Evolutionary conservation across 345 rosid genomes (phyloP).

Genomic region (Moricandia moricandioides): DNA sequence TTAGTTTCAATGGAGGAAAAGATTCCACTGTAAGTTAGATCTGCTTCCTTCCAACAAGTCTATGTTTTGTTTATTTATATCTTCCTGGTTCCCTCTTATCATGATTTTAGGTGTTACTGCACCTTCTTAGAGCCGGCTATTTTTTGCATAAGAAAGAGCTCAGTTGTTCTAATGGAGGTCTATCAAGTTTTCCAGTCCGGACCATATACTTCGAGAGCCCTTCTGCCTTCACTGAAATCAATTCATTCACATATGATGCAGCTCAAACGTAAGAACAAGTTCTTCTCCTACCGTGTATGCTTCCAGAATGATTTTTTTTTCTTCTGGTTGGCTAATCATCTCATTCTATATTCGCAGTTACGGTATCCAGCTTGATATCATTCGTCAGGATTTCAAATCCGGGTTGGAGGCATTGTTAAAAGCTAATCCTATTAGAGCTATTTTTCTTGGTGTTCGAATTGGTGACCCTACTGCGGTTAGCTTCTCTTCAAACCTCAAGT

Average conservation of each 20-base stretch:
- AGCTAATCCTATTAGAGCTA: conserved; percentile 84
- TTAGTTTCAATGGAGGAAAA: conserved; percentile 99
- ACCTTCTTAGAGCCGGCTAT: conserved; percentile 95
- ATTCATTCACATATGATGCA: conserved; percentile 80
- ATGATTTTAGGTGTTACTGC: conserved; percentile 76
- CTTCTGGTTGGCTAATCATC: conserved; percentile 18
- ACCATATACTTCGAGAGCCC: conserved; percentile 90
- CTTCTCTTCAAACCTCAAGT: conserved; percentile 17
- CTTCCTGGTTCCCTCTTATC: conserved; percentile 8
- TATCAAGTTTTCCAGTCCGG: conserved; percentile 66
- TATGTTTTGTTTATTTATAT: background rate
- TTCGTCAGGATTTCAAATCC: conserved; percentile 85
- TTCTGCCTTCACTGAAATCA: conserved; percentile 86
- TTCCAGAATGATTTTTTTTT: background rate
- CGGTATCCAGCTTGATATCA: conserved; percentile 75
- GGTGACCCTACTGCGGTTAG: conserved; percentile 99
- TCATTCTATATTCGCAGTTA: conserved; percentile 51
- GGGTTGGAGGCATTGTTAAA: conserved; percentile 86
- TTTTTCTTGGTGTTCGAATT: conserved; percentile 95
- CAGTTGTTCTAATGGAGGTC: conserved; percentile 57
- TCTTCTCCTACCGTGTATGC: background rate
- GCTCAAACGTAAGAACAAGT: conserved; percentile 60
- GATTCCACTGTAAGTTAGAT: conserved; percentile 82
- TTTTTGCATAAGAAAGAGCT: conserved; percentile 63
- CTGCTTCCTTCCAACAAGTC: background rate